Conservation (phyloP, 1,284 basidiomycete species). For the Sanguinoderma infundibulare region DNA sequence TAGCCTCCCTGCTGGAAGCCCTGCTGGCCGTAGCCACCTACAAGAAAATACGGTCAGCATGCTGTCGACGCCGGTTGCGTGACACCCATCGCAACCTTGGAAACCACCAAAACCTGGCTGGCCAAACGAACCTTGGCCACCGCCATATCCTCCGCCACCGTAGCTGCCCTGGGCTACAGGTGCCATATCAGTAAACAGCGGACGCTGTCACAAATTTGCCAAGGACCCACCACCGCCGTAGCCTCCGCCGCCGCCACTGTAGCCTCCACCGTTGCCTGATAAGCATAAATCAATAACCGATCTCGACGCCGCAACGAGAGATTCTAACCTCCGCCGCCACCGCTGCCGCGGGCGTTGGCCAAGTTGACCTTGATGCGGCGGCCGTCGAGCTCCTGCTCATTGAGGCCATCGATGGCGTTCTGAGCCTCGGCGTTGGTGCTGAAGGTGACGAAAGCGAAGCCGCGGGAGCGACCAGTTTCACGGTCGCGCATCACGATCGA, state of each 20-base stretch:
- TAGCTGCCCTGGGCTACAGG: constrained; percentile 27
- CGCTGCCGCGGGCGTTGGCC: constrained; percentile 81
- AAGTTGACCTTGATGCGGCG: constrained; percentile 94
- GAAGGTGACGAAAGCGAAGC: constrained; percentile 96
- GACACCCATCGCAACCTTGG: constrained; percentile 7
- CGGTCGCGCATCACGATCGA: constrained; percentile 98
- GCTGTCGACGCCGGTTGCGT: not conserved
- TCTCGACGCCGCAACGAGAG: not conserved
- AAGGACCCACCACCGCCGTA: constrained; percentile 15
- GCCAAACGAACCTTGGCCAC: constrained; percentile 26
- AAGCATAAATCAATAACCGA: constrained; percentile 6
- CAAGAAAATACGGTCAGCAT: constrained; percentile 4
- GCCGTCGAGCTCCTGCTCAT: constrained; percentile 95
- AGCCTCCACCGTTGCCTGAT: constrained; percentile 39
- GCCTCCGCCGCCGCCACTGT: constrained; percentile 32
- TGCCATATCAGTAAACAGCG: constrained; percentile 5
- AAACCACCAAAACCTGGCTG: constrained; percentile 1
- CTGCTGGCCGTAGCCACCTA: constrained; percentile 21
- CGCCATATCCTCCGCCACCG: constrained; percentile 34
- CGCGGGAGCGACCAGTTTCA: constrained; percentile 94
- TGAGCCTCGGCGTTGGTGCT: constrained; percentile 68
- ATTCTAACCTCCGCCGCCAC: constrained; percentile 41
- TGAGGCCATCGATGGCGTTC: constrained; percentile 77
- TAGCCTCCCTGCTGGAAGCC: constrained; percentile 31
- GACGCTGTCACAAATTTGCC: not conserved